These are phyloP conservation scores for Glutinoglossum americanum DNA, from an alignment of 495 filamentous ascomycete species.

Conservation along the genomic window DNA sequence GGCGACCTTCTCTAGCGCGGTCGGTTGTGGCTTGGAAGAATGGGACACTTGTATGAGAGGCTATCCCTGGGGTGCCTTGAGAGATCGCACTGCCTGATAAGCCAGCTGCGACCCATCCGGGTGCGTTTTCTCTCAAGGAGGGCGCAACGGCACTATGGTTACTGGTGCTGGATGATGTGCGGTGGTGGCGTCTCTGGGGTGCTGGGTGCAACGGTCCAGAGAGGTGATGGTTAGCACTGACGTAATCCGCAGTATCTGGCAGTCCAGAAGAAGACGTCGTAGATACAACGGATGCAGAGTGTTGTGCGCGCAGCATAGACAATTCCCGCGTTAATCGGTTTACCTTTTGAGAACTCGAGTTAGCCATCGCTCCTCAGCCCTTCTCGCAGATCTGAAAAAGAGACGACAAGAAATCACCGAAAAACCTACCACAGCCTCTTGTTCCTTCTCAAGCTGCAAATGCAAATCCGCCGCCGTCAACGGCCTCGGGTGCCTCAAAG, in stretches of 20 bases:
- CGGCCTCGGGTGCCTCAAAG: conserved; percentile 65
- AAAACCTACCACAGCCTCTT: conserved; percentile 69
- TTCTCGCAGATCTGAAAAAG: not conserved
- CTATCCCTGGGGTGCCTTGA: not conserved
- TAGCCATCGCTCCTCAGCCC: conserved; percentile 3
- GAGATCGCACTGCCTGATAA: not conserved
- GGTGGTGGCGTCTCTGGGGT: not conserved
- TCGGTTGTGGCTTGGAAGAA: not conserved
- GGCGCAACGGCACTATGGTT: not conserved
- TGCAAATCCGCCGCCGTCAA: conserved; percentile 75
- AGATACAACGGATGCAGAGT: conserved; percentile 60
- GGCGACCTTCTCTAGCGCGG: not conserved
- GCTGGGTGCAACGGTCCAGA: conserved; percentile 1
- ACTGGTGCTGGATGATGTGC: conserved; percentile 3
- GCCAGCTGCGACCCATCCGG: not conserved
- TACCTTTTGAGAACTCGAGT: conserved; percentile 29
- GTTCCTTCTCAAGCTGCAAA: conserved; percentile 66
- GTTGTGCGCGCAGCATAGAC: conserved; percentile 41
- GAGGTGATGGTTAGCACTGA: not conserved
- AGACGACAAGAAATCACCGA: not conserved
- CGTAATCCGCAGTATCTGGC: not conserved
- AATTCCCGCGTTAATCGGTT: conserved; percentile 84
- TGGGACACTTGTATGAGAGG: not conserved
- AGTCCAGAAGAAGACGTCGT: conserved; percentile 25
- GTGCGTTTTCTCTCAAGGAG: not conserved